These are phyloP conservation scores for Rhodotorula sp. DNA, from an alignment of 1,284 basidiomycete genomes.

Conservation along the genomic window DNA sequence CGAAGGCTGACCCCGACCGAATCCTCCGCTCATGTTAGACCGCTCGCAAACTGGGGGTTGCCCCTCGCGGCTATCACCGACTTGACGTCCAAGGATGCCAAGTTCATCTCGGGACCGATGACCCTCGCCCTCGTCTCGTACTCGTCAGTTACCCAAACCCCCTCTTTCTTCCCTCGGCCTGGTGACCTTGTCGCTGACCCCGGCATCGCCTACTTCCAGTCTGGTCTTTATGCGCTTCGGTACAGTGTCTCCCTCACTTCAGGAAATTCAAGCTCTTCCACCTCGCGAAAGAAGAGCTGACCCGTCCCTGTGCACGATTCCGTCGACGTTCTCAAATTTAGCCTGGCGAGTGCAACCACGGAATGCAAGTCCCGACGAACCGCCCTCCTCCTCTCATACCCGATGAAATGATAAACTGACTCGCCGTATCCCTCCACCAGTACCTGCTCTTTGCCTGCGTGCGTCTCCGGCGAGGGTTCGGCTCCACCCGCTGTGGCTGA, in stretches of 20 bases:
- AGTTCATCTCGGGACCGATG: constrained; percentile 93
- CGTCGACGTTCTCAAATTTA: background rate
- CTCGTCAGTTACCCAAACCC: constrained; percentile 65
- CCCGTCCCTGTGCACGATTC: background rate
- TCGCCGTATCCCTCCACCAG: constrained; percentile 45
- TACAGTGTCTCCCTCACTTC: constrained; percentile 47
- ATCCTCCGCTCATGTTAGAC: background rate
- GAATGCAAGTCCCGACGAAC: constrained; percentile 54
- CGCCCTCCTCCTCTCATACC: too few relatives aligned
- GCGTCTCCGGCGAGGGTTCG: background rate
- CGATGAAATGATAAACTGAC: background rate
- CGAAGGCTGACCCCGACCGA: too few relatives aligned
- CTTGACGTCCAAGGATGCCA: constrained; percentile 79
- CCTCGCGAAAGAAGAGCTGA: background rate
- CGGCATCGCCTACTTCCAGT: constrained; percentile 52
- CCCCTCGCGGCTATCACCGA: constrained; percentile 87
- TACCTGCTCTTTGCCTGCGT: constrained; percentile 77
- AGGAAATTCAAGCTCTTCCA: background rate
- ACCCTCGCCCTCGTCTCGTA: constrained; percentile 81
- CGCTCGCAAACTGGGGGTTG: constrained; percentile 97
- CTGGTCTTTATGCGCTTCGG: constrained; percentile 94
- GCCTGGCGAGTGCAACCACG: constrained; percentile 85
- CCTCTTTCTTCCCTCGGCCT: background rate
- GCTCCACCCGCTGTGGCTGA: background rate
- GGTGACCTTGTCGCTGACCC: background rate